Evolutionary conservation across 2,329 filamentous ascomycete genomes (phyloP).

Genomic region (Calonectria honghensis): DNA sequence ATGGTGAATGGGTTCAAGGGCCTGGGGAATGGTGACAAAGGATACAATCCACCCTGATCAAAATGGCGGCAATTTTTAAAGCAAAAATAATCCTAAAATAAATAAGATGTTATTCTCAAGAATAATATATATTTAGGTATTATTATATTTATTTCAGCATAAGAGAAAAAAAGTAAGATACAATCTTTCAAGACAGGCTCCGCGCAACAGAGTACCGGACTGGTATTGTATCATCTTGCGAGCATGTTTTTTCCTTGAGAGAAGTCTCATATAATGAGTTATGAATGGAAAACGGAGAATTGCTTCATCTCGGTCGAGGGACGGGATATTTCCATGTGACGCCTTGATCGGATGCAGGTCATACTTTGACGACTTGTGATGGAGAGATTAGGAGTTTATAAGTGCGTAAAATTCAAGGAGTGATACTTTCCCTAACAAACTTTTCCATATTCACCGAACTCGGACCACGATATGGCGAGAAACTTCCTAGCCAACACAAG

Average conservation of each 20-base stretch:
- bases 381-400: background rate
- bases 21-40: background rate
- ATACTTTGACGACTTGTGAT: background rate
- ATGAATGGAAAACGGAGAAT: background rate
- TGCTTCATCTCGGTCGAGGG: background rate
- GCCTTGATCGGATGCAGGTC: background rate
- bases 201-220: no score
- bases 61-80: no score
- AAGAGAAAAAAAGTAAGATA: no score
- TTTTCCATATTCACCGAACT: background rate
- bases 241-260: background rate
- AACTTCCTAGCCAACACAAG: background rate
- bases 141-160: no score
- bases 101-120: no score
- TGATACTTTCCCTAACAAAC: background rate
- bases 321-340: background rate
- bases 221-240: background rate
- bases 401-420: background rate
- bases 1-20: background rate
- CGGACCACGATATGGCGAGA: background rate
- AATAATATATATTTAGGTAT: no score
- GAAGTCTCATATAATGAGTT: background rate
- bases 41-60: no score
- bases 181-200: no score
- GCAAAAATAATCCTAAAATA: no score